Evolutionary conservation across 31 red algal species (phyloP).

Genomic region (Odonthalia washingtoniensis): DNA sequence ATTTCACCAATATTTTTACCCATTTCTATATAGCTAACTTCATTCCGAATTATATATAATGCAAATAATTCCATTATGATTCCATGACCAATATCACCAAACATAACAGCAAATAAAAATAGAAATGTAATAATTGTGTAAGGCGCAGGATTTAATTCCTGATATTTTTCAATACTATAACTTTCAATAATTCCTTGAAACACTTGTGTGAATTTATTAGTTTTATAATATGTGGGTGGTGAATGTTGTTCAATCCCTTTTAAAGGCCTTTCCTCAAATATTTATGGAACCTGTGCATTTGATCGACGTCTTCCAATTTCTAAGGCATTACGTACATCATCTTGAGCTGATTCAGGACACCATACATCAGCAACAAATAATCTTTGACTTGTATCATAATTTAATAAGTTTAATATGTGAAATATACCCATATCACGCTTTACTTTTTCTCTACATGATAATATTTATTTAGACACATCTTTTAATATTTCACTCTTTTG

Average conservation of each 20-base stretch:
- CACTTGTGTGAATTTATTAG: conserved; percentile 97
- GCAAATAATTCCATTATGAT: conserved; percentile 92
- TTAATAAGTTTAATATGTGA: conserved; percentile 89
- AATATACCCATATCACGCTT: conserved; percentile 85
- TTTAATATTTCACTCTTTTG: conserved; percentile 69
- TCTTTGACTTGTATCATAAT: conserved; percentile 87
- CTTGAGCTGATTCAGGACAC: conserved; percentile 76
- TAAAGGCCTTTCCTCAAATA: conserved; percentile 74
- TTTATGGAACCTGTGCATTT: conserved; percentile 86
- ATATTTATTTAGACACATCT: conserved; percentile 73
- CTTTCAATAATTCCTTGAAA: conserved; percentile 96
- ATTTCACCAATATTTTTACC: conserved; percentile 84
- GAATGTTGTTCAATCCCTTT: conserved; percentile 40
- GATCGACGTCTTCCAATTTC: conserved; percentile 76
- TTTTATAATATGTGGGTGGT: conserved; percentile 90
- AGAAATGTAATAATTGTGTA: conserved; percentile 93
- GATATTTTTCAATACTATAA: conserved; percentile 92
- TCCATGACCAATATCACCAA: conserved; percentile 99
- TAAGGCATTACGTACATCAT: conserved; percentile 81
- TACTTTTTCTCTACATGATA: conserved; percentile 78
- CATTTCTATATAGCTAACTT: conserved; percentile 58
- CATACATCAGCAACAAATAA: conserved; percentile 97
- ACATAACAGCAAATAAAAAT: conserved; percentile 99
- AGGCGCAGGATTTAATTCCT: conserved; percentile 96
- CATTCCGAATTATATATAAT: conserved; percentile 74